Base-by-base conservation (phyloP, 1,284 basidiomycete genomes). In the Papiliotrema flavescens region DNA sequence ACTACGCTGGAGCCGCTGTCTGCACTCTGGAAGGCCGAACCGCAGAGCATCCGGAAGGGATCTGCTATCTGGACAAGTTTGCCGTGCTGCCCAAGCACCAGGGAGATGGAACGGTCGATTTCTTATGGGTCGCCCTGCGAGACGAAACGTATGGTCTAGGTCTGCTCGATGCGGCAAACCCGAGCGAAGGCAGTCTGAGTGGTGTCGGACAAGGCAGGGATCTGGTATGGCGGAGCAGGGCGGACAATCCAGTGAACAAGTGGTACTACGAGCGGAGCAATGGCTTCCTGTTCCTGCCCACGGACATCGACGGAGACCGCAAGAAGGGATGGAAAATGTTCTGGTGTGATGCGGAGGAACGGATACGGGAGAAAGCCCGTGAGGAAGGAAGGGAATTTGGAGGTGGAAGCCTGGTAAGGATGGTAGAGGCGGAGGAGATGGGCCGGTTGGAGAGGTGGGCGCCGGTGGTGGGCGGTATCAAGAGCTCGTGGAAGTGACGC, bases 211-310 rank as follows among this genome's bases (percentile, higher is more conserved):
- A 86, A 68, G 93, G 93, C n/a, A 81, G 86, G 41, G 95, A 98
- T 74, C 82, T 99, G 54, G 91, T 98, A 28, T 99, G 95, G 95
- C 85, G 96, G 57, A 89, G 86, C 67, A 83, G 96, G 53, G 82
- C 86, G 11, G 83, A 95, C 76, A 99, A 99, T 74, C 93, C 93
- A 0, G 86, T 98, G 53, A 99, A 99, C 78, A 95, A 94, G 76
- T 99, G 96, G 96, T 99, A 99, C 78, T 97, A 92, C 66, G 96
- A 99, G 74, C 85, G 96, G 35, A 89, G 86, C 69, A 90, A 88
- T 44, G 96, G 96, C 9, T 95, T 97, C 75, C 64, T 93, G 36
- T 65, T 55, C 35, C 53, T 58, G 8, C 82, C 89, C 51, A 82
- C 90, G 77, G 61, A 52, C 24, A 39, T 20, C 15, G 14, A 19